Evolutionary conservation across 495 filamentous ascomycete genomes (phyloP), one percentile per base, ranked within the genome.

Genomic region (Glarea lozoyensis): DNA sequence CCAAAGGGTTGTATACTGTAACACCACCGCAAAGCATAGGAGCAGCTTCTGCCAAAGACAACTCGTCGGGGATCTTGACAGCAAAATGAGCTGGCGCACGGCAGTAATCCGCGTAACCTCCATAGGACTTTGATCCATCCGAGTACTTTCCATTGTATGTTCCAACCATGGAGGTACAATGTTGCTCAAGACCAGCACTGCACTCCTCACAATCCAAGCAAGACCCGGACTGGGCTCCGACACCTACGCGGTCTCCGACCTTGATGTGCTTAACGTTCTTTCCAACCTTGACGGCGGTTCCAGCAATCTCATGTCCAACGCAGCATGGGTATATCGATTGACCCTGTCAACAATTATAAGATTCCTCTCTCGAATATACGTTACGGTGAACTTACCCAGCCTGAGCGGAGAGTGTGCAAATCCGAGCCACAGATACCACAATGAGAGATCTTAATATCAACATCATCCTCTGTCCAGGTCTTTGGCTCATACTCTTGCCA

Each of bases 241-340:
- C 74, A 31, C 89, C 89, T 24, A 92, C 85, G 25, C 86, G 77
- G 56, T 94, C 88, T 21, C 88, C 88, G 37, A 85, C 50, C 57
- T 80, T 77, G 58, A 93, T 66, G 29, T 70, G 67, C 39, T 78
- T 78, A 4, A 69, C 79, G 23, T 77, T 67, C 24, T 61, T 68
- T 19, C 87, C 88, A 17, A 90, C 69, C 20, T 78, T 77, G 20
- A 85, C 76, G 1, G 79, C 82, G 24, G 64, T 77, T 19, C 88
- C 88, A 49, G 90, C 75, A 35, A 95, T 88, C 55, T 95, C 88
- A 62, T 92, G 87, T 36, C 86, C 87, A 15, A 86, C 83, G 46
- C 78, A 75, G 59, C 72, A 78, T 21, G 85, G 84, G 59, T 88
- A 89, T 25, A 70, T 57, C 5, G 81, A 75, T 37, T 70, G 70